Conservation (phyloP, 75 land plant species). For the Larix kaempferi region DNA sequence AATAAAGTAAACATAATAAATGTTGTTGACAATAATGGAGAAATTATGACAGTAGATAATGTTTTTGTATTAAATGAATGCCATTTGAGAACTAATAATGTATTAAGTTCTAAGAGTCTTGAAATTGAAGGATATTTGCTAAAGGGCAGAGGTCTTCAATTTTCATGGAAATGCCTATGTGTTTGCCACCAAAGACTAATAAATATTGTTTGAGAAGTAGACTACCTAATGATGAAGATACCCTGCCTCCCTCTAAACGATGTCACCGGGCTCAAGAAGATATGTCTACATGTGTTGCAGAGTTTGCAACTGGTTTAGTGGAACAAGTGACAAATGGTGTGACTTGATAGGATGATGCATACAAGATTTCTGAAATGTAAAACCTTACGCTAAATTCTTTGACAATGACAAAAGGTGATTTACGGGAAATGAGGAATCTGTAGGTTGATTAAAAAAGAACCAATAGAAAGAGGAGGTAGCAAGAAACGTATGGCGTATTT, state of each 20-base stretch:
- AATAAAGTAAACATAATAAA: too few relatives aligned
- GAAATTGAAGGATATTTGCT: slow-evolving; percentile 8
- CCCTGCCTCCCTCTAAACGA: too few relatives aligned
- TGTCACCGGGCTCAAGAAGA: too few relatives aligned
- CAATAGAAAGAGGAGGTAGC: neutral
- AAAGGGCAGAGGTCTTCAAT: neutral
- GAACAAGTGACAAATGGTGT: too few relatives aligned
- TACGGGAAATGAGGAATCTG: neutral
- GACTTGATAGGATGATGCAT: slow-evolving; percentile 42
- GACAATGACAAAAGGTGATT: neutral
- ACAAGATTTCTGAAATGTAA: neutral
- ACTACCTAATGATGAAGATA: too few relatives aligned
- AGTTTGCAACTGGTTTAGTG: too few relatives aligned
- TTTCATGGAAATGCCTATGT: slow-evolving; percentile 16
- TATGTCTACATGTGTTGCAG: too few relatives aligned
- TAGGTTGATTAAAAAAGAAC: neutral
- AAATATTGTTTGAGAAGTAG: too few relatives aligned
- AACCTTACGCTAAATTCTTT: neutral
- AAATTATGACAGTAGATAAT: slow-evolving; percentile 18
- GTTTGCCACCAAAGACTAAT: slow-evolving; percentile 44
- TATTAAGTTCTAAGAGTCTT: too few relatives aligned
- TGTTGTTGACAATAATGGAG: slow-evolving; percentile 11
- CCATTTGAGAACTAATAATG: too few relatives aligned
- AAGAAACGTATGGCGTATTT: too few relatives aligned
- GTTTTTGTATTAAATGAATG: neutral